Conservation (phyloP, 495 filamentous ascomycete species). For the Annulohypoxylon nitens region DNA sequence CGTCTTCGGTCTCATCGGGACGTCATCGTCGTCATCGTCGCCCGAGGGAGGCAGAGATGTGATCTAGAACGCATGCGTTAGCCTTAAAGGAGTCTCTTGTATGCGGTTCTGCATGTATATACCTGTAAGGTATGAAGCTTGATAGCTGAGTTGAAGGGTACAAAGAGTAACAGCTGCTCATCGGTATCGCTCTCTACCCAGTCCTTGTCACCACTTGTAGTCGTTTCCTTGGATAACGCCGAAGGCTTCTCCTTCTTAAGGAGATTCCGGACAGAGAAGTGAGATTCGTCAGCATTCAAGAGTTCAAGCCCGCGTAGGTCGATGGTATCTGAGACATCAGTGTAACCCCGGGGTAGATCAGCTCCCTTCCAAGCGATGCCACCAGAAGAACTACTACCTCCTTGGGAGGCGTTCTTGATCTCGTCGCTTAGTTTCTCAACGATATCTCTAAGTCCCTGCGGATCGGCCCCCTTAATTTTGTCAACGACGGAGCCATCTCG, state of each 20-base stretch:
- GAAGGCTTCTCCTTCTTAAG: slow-evolving; percentile 77
- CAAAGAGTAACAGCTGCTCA: slow-evolving; percentile 94
- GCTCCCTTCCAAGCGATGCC: slow-evolving; percentile 75
- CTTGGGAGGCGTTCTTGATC: slow-evolving; percentile 66
- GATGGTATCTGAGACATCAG: slow-evolving; percentile 83
- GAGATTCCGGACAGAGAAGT: slow-evolving; percentile 75
- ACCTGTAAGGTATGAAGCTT: slow-evolving; percentile 89
- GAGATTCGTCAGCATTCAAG: slow-evolving; percentile 81
- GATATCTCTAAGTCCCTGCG: slow-evolving; percentile 72
- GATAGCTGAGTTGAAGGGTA: slow-evolving; percentile 88
- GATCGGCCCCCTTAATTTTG: slow-evolving; percentile 80
- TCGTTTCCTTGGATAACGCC: slow-evolving; percentile 73
- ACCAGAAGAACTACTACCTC: slow-evolving; percentile 61
- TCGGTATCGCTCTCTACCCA: slow-evolving; percentile 99
- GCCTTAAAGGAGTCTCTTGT: slow-evolving; percentile 37
- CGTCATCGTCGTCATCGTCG: slow-evolving; percentile 71
- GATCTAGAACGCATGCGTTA: slow-evolving; percentile 64
- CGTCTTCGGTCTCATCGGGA: slow-evolving; percentile 86
- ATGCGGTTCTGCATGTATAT: slow-evolving; percentile 17
- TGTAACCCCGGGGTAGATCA: slow-evolving; percentile 81
- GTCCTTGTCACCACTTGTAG: slow-evolving; percentile 68
- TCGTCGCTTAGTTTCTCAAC: slow-evolving; percentile 80
- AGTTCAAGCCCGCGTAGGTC: slow-evolving; percentile 86
- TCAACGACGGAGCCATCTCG: slow-evolving; percentile 73
- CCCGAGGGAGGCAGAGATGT: slow-evolving; percentile 78